Evolutionary conservation across 495 filamentous ascomycete genomes (phyloP).

Genomic region (Staphylotrichum tortipilum): DNA sequence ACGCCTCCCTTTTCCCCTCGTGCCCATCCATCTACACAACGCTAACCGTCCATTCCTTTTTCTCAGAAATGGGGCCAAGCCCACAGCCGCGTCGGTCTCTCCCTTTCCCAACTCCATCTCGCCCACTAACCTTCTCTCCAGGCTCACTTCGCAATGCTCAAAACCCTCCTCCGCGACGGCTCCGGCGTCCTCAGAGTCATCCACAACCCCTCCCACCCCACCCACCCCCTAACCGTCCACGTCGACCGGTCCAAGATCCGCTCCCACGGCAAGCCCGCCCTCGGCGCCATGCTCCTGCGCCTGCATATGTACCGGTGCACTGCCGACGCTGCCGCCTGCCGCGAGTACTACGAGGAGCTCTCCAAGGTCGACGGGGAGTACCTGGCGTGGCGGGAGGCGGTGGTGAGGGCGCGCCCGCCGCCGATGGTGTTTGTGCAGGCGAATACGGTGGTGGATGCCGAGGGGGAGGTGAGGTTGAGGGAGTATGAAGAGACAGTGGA

Average conservation of each 20-base stretch:
- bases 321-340: conserved; percentile 33
- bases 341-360: conserved; percentile 33
- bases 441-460: conserved; percentile 34
- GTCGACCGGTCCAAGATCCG: conserved; percentile 32
- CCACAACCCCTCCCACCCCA: conserved; percentile 9
- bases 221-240: conserved; percentile 19
- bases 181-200: conserved; percentile 25
- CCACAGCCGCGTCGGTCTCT: conserved; percentile 21
- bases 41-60: too few species aligned
- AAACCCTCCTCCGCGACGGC: conserved; percentile 27
- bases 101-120: neutral
- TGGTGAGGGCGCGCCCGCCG: conserved; percentile 26
- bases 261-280: conserved; percentile 32
- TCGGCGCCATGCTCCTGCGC: conserved; percentile 34
- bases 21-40: too few species aligned
- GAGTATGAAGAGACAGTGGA: conserved; percentile 34
- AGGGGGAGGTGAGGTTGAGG: conserved; percentile 27
- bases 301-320: conserved; percentile 43
- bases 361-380: conserved; percentile 31
- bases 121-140: conserved; percentile 5
- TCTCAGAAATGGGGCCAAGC: conserved; percentile 39
- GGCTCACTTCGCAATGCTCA: conserved; percentile 39
- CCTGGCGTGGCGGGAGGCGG: conserved; percentile 30
- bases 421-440: conserved; percentile 34
- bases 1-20: too few species aligned